Conservation (phyloP, 192 early-diverging fungal genomes). For the Chytriomyces confervae region DNA sequence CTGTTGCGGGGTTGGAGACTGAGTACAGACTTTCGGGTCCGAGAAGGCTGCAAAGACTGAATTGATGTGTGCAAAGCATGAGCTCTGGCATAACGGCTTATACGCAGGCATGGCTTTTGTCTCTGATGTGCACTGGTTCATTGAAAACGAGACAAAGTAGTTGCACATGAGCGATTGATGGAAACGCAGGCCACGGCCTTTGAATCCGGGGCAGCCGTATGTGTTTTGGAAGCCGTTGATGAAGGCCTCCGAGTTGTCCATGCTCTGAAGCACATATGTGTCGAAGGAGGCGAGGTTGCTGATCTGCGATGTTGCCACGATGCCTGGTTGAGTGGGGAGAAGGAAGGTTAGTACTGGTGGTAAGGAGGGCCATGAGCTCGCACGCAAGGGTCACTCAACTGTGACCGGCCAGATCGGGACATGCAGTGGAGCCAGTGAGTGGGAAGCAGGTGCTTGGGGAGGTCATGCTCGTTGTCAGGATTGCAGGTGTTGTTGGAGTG, state of each 20-base stretch:
- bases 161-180: slow-evolving; percentile 39
- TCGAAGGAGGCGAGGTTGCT: slow-evolving; percentile 40
- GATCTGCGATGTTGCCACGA: background rate
- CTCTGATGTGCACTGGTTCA: slow-evolving; percentile 21
- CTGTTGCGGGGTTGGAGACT: background rate
- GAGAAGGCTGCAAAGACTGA: slow-evolving; percentile 38
- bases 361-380: background rate
- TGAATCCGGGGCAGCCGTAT: slow-evolving; percentile 42
- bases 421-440: slow-evolving; percentile 7
- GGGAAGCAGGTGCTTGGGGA: slow-evolving; percentile 10
- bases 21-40: slow-evolving; percentile 36
- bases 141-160: slow-evolving; percentile 32
- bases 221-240: slow-evolving; percentile 22
- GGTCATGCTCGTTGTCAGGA: background rate
- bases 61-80: slow-evolving; percentile 38
- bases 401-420: slow-evolving; percentile 13
- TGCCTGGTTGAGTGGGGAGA: background rate
- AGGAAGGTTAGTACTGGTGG: background rate
- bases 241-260: slow-evolving; percentile 29
- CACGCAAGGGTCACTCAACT: background rate
- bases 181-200: slow-evolving; percentile 39
- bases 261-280: slow-evolving; percentile 23
- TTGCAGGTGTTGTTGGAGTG: background rate
- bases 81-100: slow-evolving; percentile 39
- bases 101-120: slow-evolving; percentile 1